phyloP scores from a whole-genome alignment of 352 stramenopile genomes.

The Phytophthora kernoviae region DNA sequence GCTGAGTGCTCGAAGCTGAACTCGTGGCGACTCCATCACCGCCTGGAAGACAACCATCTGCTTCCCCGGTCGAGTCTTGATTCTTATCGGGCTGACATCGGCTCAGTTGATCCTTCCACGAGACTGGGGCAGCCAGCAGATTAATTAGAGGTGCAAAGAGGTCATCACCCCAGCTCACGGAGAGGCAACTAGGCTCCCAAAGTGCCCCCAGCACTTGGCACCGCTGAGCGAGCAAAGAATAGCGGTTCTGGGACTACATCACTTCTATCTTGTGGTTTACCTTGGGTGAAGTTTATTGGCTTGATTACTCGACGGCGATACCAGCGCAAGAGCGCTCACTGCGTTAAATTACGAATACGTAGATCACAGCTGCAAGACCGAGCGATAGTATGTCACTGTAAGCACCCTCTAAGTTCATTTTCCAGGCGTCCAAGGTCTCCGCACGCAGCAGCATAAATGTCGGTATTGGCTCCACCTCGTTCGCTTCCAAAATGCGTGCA shows the following conservation, averaged over 20 bases:
- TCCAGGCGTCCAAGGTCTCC: constrained; percentile 59
- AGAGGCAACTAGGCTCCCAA: constrained; percentile 60
- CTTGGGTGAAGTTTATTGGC: constrained; percentile 12
- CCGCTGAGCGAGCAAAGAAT: constrained; percentile 48
- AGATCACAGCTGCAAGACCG: constrained; percentile 43
- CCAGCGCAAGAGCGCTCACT: constrained; percentile 27
- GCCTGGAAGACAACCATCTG: constrained; percentile 1
- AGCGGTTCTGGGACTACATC: constrained; percentile 37
- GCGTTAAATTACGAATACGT: constrained; percentile 33
- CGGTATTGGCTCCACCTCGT: constrained; percentile 50
- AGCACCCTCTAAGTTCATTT: constrained; percentile 60
- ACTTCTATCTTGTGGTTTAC: constrained; percentile 20
- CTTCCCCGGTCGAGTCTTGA: constrained; percentile 4
- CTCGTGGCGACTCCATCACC: constrained; percentile 9
- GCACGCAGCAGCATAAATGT: constrained; percentile 66
- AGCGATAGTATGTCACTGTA: constrained; percentile 59
- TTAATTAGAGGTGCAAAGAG: constrained; percentile 40
- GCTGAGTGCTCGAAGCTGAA: constrained; percentile 30
- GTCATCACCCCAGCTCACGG: constrained; percentile 58
- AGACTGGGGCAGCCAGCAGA: constrained; percentile 19
- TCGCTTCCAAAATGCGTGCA: constrained; percentile 54
- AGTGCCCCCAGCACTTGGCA: constrained; percentile 53
- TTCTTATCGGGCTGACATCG: constrained; percentile 16
- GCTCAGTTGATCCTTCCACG: constrained; percentile 19
- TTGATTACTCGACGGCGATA: constrained; percentile 28